Evolutionary conservation across 1,284 basidiomycete genomes (phyloP), one percentile per base, ranked within the genome.

Genomic region (Veloporphyrellus conicus): DNA sequence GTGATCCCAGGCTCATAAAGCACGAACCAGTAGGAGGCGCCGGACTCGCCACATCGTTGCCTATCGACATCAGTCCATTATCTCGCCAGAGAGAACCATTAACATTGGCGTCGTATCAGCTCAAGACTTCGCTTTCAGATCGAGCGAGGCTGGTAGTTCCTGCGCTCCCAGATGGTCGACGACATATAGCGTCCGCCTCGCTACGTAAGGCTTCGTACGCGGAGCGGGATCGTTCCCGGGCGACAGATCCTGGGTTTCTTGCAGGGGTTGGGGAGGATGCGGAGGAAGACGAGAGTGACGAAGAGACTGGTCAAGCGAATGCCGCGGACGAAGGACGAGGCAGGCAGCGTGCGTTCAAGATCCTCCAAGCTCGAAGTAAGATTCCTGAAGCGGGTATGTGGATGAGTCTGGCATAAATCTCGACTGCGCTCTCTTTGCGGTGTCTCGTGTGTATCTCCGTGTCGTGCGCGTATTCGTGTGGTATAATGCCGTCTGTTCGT

Each of bases 361-460:
- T 88, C 43, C 67, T 88, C 44, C 73, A 85, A 61, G 77, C 77
- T 16, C 71, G 81, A 40, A 80, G 74, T 53, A 70, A 74, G 60
- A 50, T 85, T 25, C 83, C 82, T 11, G 77, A 74, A 53, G 79
- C 74, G 35, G 80, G 82, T 22, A 87, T 89, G 83, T 89, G 85
- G 85, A 75, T 84, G 59, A 89, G 85, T 71, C 68, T 88, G 57
- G 83, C 80, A 39, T 73, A 42, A 64, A 38, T 41, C 11, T 32
- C 23, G 27, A 19, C 6, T 37, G 27, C 27, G 14, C 14, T 22
- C 12, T 37, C 10, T 37, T 37, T 11, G 29, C 29, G 12, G 12
- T 31, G 14, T 31, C 10, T 5, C 29, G 4, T 31, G 29, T 31
- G 29, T 23, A 4, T 22, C 7, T 11, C 16, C 32, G 32, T 31